Percentiles rank a stretch among this genome's conserved stretches.
phyloP scores from a whole-genome alignment of 371 early-diverging fungal species.

The Dinochytrium kinnereticum region DNA sequence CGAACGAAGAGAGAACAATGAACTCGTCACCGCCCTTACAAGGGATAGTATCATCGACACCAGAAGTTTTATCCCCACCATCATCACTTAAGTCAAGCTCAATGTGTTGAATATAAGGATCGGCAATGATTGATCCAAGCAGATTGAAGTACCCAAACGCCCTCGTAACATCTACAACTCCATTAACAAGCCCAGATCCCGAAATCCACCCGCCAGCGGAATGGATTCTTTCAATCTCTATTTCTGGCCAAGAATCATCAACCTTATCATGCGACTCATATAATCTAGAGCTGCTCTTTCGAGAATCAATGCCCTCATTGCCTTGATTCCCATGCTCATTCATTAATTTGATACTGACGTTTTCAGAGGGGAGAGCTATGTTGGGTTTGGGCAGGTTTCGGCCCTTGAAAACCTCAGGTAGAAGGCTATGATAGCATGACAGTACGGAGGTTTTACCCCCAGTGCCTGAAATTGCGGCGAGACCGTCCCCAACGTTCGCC shows the following conservation, averaged over 20 bases:
- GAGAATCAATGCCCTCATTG: too few relatives aligned
- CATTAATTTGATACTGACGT: background rate
- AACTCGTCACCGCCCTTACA: constrained; percentile 73
- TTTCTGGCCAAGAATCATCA: constrained; percentile 28
- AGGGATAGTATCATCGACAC: background rate
- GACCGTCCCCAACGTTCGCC: constrained; percentile 89
- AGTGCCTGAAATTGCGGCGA: constrained; percentile 81
- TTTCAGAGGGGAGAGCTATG: constrained; percentile 10
- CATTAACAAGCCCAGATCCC: constrained; percentile 74
- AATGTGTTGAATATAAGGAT: constrained; percentile 77
- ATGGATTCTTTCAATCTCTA: constrained; percentile 71
- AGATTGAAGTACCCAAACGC: constrained; percentile 87
- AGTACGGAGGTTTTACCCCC: constrained; percentile 74
- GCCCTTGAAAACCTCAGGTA: constrained; percentile 1
- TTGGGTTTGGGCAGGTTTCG: background rate
- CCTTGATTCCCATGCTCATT: background rate
- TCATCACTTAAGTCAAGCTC: constrained; percentile 54
- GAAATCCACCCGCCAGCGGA: constrained; percentile 84
- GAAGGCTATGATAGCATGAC: constrained; percentile 54
- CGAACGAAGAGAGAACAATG: constrained; percentile 82
- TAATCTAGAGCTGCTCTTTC: background rate
- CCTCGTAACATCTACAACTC: constrained; percentile 76
- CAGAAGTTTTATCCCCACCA: background rate
- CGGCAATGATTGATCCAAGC: constrained; percentile 84
- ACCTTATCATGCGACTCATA: constrained; percentile 56